Conservation (phyloP, 2,329 filamentous ascomycete species). For the Aspergillus costaricaensis region DNA sequence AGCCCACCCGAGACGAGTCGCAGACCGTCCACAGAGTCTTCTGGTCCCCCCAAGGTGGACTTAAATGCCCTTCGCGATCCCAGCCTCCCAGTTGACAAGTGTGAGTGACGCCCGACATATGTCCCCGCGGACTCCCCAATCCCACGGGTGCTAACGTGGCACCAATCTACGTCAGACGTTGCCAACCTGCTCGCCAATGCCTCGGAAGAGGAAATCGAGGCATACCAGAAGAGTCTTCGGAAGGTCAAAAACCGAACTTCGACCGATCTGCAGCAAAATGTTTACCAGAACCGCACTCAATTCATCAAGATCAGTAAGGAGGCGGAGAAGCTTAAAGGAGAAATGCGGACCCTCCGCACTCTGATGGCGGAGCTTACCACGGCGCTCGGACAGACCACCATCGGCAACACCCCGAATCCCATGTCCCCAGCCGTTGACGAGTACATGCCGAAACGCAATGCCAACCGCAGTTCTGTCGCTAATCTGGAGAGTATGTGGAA, state of each 20-base stretch:
- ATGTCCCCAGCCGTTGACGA: conserved; percentile 56
- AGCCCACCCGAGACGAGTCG: conserved; percentile 47
- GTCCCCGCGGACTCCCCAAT: background rate
- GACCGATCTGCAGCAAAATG: conserved; percentile 86
- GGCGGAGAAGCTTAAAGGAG: conserved; percentile 92
- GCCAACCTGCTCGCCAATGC: conserved; percentile 75
- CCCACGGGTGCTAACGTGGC: conserved; percentile 17
- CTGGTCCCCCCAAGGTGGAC: conserved; percentile 69
- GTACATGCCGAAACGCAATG: conserved; percentile 53
- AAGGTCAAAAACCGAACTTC: conserved; percentile 77
- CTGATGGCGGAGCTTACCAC: conserved; percentile 90
- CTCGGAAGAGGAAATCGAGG: conserved; percentile 80
- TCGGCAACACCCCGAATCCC: conserved; percentile 56
- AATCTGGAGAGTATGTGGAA: conserved; percentile 70
- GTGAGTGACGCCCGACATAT: conserved; percentile 47
- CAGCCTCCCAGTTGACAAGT: conserved; percentile 76
- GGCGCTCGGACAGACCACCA: conserved; percentile 55
- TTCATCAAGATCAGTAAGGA: conserved; percentile 99
- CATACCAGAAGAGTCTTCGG: conserved; percentile 74
- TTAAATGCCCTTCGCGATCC: conserved; percentile 77
- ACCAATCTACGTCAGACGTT: conserved; percentile 37
- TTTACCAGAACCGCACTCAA: conserved; percentile 94
- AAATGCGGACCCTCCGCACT: conserved; percentile 88
- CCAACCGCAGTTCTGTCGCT: conserved; percentile 87
- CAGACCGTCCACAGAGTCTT: conserved; percentile 55